phyloP scores from a whole-genome alignment of 768 basidiomycete genomes.

The Hericium coralloides region DNA sequence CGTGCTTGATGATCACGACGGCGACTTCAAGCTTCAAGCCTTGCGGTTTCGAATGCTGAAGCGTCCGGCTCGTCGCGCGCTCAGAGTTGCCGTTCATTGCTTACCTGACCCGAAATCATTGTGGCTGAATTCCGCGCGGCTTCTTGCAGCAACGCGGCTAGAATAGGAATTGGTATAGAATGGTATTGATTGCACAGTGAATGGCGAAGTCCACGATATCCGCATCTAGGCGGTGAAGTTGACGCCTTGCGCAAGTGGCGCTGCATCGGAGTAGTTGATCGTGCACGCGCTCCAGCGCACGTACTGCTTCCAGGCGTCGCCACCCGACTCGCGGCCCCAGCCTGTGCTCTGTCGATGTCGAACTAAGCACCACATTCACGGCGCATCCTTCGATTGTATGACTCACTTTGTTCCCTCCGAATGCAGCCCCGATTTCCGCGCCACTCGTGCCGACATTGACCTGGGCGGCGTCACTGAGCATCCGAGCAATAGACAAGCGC shows the following conservation, averaged over 20 bases:
- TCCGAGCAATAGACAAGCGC: not conserved
- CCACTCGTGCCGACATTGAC: conserved; percentile 64
- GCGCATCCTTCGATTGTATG: not conserved
- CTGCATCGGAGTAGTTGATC: conserved; percentile 83
- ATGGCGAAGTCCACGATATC: too few species aligned
- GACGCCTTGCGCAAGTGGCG: conserved; percentile 91
- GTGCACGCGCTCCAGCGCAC: conserved; percentile 90
- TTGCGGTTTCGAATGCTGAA: too few species aligned
- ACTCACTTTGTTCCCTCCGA: conserved; percentile 88
- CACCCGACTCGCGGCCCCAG: conserved; percentile 94
- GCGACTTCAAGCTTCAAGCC: too few species aligned
- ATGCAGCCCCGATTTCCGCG: conserved; percentile 77
- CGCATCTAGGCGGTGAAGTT: conserved; percentile 49
- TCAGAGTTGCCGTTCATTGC: too few species aligned
- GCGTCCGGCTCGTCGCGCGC: too few species aligned
- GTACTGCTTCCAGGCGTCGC: conserved; percentile 98
- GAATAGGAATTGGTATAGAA: too few species aligned
- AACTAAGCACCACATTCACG: not conserved
- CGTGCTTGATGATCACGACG: too few species aligned
- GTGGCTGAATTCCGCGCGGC: too few species aligned
- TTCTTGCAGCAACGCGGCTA: too few species aligned
- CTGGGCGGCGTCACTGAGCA: conserved; percentile 22
- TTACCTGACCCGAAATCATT: too few species aligned
- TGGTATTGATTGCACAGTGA: too few species aligned
- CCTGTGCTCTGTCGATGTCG: conserved; percentile 57